Evolutionary conservation across 176 grass and related monocot species (phyloP).

Genomic region (Ensete ventricosum): DNA sequence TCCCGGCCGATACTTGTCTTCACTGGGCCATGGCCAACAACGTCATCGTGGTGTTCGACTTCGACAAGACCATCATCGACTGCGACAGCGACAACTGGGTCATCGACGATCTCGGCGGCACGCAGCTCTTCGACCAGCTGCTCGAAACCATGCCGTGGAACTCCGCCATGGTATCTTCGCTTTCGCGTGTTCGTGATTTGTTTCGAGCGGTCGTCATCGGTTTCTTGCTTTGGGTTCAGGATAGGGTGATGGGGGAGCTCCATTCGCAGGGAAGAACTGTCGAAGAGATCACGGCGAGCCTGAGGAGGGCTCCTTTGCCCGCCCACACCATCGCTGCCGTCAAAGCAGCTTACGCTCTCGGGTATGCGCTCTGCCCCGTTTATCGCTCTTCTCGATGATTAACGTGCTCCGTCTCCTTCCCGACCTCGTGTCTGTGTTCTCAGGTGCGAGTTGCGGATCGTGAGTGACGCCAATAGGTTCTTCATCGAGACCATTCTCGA

Average conservation of each 20-base stretch:
- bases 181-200: not conserved
- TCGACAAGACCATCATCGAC: constrained; percentile 94
- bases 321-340: constrained; percentile 36
- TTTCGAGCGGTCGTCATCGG: not conserved
- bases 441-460: constrained; percentile 62
- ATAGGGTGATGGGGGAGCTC: constrained; percentile 62
- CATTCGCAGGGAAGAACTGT: constrained; percentile 39
- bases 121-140: constrained; percentile 43
- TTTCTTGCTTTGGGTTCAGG: constrained; percentile 21
- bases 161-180: constrained; percentile 36
- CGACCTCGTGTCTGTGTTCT: not conserved
- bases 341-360: constrained; percentile 40
- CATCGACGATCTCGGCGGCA: constrained; percentile 56
- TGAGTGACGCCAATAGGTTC: constrained; percentile 87
- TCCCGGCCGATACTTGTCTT: too few species aligned
- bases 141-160: constrained; percentile 66
- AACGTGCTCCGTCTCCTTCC: not conserved
- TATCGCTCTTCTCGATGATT: not conserved
- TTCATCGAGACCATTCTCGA: constrained; percentile 59
- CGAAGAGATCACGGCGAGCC: constrained; percentile 35
- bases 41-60: constrained; percentile 61
- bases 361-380: constrained; percentile 6
- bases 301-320: constrained; percentile 45
- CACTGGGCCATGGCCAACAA: constrained; percentile 22
- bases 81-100: constrained; percentile 91